Conservation (phyloP, 1,139 yeast genomes). For the Arxiozyma slooffiae region DNA sequence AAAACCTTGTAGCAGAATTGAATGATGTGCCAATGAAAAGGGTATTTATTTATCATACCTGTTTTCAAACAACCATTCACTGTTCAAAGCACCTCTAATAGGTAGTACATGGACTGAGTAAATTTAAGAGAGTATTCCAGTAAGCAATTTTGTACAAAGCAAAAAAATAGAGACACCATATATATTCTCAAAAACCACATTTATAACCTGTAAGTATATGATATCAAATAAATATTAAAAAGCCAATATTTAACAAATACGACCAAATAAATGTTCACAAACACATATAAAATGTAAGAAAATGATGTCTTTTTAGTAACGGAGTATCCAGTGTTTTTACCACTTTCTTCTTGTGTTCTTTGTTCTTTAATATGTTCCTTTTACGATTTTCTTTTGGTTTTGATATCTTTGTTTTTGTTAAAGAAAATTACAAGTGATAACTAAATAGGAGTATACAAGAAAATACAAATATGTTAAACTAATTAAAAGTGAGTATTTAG, state of each 20-base stretch:
- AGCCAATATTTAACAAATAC: too few relatives aligned
- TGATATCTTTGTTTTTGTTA: not conserved
- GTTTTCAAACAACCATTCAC: conserved; percentile 1
- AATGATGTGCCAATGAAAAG: conserved; percentile 10
- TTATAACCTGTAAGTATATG: too few relatives aligned
- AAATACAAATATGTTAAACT: too few relatives aligned
- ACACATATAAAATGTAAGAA: too few relatives aligned
- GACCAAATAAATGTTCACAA: too few relatives aligned
- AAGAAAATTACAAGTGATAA: not conserved
- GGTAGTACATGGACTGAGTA: conserved; percentile 20
- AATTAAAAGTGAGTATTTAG: not conserved
- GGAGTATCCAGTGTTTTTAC: too few relatives aligned
- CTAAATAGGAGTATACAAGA: too few relatives aligned
- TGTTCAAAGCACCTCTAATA: conserved; percentile 7
- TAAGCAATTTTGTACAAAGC: not conserved
- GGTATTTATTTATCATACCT: conserved; percentile 3
- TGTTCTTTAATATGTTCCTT: too few relatives aligned
- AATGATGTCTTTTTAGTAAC: too few relatives aligned
- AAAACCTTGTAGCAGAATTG: conserved; percentile 6
- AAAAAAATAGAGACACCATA: not conserved
- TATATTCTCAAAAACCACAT: not conserved
- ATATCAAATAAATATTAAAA: too few relatives aligned
- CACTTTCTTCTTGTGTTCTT: not conserved
- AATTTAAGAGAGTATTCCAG: conserved; percentile 19
- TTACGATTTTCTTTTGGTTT: not conserved